A percentile compares a stretch with the other conserved stretches of the same genome.
Conservation (phyloP, 2,329 filamentous ascomycete genomes). For the Hymenoscyphus repandus region DNA sequence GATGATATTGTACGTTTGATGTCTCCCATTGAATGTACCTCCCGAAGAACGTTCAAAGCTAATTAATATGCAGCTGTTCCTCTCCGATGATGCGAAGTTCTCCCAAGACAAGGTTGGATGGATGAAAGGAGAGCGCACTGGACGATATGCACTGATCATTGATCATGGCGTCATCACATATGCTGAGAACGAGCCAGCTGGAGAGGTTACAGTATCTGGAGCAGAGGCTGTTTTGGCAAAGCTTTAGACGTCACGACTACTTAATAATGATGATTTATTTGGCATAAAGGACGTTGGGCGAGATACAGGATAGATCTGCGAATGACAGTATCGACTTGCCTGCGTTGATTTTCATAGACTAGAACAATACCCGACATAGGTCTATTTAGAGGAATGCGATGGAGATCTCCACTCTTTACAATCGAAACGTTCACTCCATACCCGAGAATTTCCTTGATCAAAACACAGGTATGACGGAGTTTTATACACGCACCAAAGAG, state of each 20-base stretch:
- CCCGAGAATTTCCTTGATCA: too few species aligned
- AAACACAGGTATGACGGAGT: too few species aligned
- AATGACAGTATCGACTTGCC: too few species aligned
- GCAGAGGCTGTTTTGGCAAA: constrained; percentile 30
- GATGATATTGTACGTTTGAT: constrained; percentile 53
- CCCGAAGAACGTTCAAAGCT: not conserved
- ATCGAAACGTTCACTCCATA: too few species aligned
- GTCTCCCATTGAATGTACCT: not conserved
- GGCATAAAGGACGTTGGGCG: not conserved
- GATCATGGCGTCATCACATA: constrained; percentile 65
- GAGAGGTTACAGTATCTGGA: constrained; percentile 27
- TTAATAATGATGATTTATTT: not conserved
- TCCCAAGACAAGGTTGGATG: constrained; percentile 57
- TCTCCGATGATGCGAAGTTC: constrained; percentile 62
- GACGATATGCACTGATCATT: constrained; percentile 61
- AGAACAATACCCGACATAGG: too few species aligned
- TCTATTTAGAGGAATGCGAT: not conserved
- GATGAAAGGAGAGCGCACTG: constrained; percentile 55
- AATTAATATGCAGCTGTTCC: constrained; percentile 47
- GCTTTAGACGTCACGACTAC: constrained; percentile 14
- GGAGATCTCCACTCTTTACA: not conserved
- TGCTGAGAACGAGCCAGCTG: constrained; percentile 53
- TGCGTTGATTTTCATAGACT: too few species aligned
- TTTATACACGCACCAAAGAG: too few species aligned
- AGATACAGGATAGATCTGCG: not conserved